A percentile compares a stretch with the other conserved stretches of the same genome.
phyloP scores from a whole-genome alignment of 352 stramenopile genomes.

The Discostella stelligera region DNA sequence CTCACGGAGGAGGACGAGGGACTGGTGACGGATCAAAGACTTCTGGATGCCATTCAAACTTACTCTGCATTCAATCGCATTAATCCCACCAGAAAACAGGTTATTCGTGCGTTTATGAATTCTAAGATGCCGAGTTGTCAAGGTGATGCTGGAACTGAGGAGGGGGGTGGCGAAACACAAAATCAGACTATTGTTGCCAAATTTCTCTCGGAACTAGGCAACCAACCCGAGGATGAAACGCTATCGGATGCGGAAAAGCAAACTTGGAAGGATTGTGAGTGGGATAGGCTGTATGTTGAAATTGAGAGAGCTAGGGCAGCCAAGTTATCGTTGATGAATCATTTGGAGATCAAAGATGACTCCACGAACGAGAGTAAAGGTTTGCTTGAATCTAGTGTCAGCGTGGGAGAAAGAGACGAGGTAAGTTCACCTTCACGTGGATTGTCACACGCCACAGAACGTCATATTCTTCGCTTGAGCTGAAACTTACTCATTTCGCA shows the following conservation, averaged over 20 bases:
- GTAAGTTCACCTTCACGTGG: not conserved
- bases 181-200: conserved; percentile 21
- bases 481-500: not conserved
- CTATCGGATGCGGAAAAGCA: conserved; percentile 40
- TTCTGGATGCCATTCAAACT: conserved; percentile 42
- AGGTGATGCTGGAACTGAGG: not conserved
- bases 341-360: conserved; percentile 16
- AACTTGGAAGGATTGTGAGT: conserved; percentile 55
- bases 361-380: conserved; percentile 10
- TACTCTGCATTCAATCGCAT: conserved; percentile 50
- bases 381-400: not conserved
- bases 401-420: conserved; percentile 13
- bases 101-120: conserved; percentile 34
- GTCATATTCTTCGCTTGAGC: not conserved
- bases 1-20: conserved; percentile 16
- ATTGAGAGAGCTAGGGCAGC: conserved; percentile 31
- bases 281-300: conserved; percentile 40
- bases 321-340: conserved; percentile 15
- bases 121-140: conserved; percentile 8
- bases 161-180: not conserved
- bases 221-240: conserved; percentile 19
- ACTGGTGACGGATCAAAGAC: conserved; percentile 38
- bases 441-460: not conserved
- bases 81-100: conserved; percentile 44
- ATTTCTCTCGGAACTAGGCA: conserved; percentile 32